phyloP scores from a whole-genome alignment of 140 eudicot species.

The Bidens hawaiensis region DNA sequence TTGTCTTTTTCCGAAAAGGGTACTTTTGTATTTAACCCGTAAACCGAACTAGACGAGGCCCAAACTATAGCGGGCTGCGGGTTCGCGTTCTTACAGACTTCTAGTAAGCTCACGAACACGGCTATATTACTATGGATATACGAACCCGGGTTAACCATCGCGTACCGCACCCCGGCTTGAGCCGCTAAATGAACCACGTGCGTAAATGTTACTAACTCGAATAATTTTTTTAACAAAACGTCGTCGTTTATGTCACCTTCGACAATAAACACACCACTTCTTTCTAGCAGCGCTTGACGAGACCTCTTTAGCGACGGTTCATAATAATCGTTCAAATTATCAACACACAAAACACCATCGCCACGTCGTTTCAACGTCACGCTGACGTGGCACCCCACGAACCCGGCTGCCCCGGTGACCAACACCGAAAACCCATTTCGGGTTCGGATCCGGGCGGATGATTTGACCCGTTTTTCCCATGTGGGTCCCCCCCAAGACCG shows the following conservation, averaged over 20 bases:
- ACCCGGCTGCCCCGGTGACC: constrained; percentile 95
- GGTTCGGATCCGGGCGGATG: constrained; percentile 68
- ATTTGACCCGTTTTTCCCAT: constrained; percentile 73
- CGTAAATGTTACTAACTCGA: constrained; percentile 59
- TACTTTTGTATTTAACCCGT: constrained; percentile 77
- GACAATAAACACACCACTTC: constrained; percentile 67
- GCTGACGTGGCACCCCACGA: constrained; percentile 91
- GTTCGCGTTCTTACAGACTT: constrained; percentile 64
- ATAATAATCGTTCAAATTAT: constrained; percentile 77
- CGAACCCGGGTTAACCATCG: constrained; percentile 82
- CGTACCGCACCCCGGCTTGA: constrained; percentile 94
- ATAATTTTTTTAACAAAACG: constrained; percentile 49
- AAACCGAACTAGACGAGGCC: constrained; percentile 93
- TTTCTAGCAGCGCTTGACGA: constrained; percentile 62
- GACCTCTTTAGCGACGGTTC: constrained; percentile 82
- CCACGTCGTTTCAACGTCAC: constrained; percentile 89
- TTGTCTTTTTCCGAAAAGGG: constrained; percentile 90
- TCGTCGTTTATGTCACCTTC: constrained; percentile 90
- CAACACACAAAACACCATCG: constrained; percentile 84
- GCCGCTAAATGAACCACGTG: constrained; percentile 97
- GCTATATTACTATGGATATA: constrained; percentile 87
- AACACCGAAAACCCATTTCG: constrained; percentile 67
- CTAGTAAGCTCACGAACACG: constrained; percentile 67
- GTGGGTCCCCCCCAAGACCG: constrained; percentile 62
- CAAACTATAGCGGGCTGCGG: constrained; percentile 95